Conservation (phyloP, 768 basidiomycete genomes). For the Mycena belliarum region DNA sequence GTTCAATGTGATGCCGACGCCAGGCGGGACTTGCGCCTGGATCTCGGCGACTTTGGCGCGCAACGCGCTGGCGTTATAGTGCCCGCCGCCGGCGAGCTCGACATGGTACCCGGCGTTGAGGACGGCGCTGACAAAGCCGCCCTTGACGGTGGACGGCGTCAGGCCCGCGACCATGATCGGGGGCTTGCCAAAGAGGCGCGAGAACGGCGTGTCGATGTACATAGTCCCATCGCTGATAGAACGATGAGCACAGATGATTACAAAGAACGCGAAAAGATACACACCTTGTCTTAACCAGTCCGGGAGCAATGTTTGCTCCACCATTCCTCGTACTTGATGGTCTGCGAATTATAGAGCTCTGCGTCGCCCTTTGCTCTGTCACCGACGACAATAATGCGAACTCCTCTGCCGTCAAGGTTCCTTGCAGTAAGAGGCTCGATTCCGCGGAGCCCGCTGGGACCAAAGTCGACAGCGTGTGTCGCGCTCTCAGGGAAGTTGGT, state of each 20-base stretch:
- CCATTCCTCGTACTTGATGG: slow-evolving; percentile 77
- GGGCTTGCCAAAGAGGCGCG: slow-evolving; percentile 92
- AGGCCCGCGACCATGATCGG: slow-evolving; percentile 99
- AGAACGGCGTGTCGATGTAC: slow-evolving; percentile 95
- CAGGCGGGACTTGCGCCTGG: slow-evolving; percentile 78
- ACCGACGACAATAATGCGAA: slow-evolving; percentile 88
- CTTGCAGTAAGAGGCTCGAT: slow-evolving; percentile 89
- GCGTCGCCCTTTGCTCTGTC: slow-evolving; percentile 87
- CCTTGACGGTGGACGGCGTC: slow-evolving; percentile 97
- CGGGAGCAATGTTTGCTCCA: slow-evolving; percentile 89
- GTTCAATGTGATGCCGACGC: slow-evolving; percentile 92
- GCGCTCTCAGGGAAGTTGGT: slow-evolving; percentile 88
- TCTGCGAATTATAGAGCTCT: slow-evolving; percentile 73
- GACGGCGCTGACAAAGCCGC: slow-evolving; percentile 91
- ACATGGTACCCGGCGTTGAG: slow-evolving; percentile 94
- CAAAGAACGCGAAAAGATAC: neutral
- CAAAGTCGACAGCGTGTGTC: slow-evolving; percentile 95
- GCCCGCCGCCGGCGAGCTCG: slow-evolving; percentile 96
- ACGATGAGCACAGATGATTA: neutral
- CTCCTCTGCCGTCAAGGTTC: slow-evolving; percentile 91
- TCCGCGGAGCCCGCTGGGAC: slow-evolving; percentile 91
- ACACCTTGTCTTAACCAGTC: slow-evolving; percentile 86
- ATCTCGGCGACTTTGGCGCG: slow-evolving; percentile 93
- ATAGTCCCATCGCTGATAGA: slow-evolving; percentile 85
- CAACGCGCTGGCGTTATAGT: slow-evolving; percentile 89